These are phyloP conservation scores for Microsporum ferrugineum DNA, from an alignment of 2,329 filamentous ascomycete species.

Conservation along the genomic window DNA sequence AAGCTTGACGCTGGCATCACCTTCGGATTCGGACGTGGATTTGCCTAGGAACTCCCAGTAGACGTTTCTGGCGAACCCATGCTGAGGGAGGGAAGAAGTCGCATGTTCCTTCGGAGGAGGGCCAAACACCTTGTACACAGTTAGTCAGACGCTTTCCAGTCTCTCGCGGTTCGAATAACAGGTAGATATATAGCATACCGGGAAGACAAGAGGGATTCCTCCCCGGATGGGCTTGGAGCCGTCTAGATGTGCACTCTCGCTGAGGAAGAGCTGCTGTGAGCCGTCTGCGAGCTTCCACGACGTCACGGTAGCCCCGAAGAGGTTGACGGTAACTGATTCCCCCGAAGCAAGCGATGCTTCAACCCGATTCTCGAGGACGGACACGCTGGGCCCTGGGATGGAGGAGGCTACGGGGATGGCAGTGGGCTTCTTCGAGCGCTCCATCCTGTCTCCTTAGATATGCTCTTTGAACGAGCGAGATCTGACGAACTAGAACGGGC, in stretches of 20 bases:
- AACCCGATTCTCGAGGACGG: conserved; percentile 61
- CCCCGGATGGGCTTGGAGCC: conserved; percentile 83
- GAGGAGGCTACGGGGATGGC: conserved; percentile 64
- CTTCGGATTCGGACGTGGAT: conserved; percentile 55
- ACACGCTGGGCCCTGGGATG: conserved; percentile 65
- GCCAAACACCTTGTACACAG: conserved; percentile 59
- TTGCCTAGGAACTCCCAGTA: conserved; percentile 91
- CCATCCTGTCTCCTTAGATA: conserved; percentile 47
- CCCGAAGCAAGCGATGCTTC: conserved; percentile 73
- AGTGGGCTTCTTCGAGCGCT: conserved; percentile 72
- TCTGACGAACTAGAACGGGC: not conserved
- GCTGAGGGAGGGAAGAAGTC: conserved; percentile 69
- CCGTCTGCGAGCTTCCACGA: conserved; percentile 80
- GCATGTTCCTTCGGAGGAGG: conserved; percentile 62
- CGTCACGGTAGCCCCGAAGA: conserved; percentile 85
- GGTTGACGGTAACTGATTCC: conserved; percentile 71
- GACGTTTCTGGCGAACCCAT: conserved; percentile 37
- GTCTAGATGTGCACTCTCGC: conserved; percentile 67
- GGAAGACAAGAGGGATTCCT: conserved; percentile 86
- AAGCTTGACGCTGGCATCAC: conserved; percentile 68
- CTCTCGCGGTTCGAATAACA: not conserved
- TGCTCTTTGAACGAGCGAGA: too few relatives aligned
- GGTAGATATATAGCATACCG: conserved; percentile 47
- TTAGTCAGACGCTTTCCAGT: not conserved
- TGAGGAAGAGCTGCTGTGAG: conserved; percentile 76